Percentiles rank a stretch among this genome's conserved stretches.
Conservation (phyloP, 1,139 yeast genomes). For the Suhomyces choctaworum region DNA sequence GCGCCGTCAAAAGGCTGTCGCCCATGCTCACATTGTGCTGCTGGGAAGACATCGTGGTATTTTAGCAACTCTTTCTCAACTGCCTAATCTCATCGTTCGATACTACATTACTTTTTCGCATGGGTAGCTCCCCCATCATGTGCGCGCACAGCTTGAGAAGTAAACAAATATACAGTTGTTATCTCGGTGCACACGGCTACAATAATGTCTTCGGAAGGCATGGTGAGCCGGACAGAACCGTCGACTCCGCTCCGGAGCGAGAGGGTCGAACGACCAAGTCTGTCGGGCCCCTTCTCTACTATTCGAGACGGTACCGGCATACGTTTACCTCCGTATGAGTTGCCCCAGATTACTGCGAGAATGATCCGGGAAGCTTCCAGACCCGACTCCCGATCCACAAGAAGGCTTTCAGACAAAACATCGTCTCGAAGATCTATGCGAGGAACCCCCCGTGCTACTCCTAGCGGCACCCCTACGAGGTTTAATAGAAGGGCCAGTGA, state of each 20-base stretch:
- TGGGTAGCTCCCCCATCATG: too few relatives aligned
- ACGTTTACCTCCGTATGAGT: slow-evolving; percentile 30
- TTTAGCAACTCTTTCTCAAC: too few relatives aligned
- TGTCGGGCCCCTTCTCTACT: slow-evolving; percentile 11
- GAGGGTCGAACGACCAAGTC: slow-evolving; percentile 8
- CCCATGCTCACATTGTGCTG: slow-evolving; percentile 7
- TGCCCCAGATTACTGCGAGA: slow-evolving; percentile 25
- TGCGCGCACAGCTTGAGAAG: not conserved
- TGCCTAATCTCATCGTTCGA: too few relatives aligned
- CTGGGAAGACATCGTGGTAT: not conserved
- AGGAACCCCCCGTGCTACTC: slow-evolving; percentile 10
- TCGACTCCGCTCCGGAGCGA: slow-evolving; percentile 26
- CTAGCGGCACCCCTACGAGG: slow-evolving; percentile 9
- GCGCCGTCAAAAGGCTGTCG: slow-evolving; percentile 51
- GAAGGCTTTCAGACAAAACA: slow-evolving; percentile 11
- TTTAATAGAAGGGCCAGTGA: slow-evolving; percentile 15
- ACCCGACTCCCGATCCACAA: slow-evolving; percentile 12
- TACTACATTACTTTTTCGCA: too few relatives aligned
- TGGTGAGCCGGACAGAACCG: slow-evolving; percentile 26
- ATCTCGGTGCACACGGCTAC: not conserved
- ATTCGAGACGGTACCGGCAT: slow-evolving; percentile 7
- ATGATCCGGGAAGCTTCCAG: slow-evolving; percentile 4
- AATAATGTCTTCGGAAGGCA: slow-evolving; percentile 1
- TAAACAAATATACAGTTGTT: not conserved
- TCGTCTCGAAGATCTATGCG: slow-evolving; percentile 11